Percentiles rank a stretch among this genome's conserved stretches.
These are phyloP conservation scores for Sanghuangporus sanghuang DNA, from an alignment of 1,284 basidiomycete species.

Conservation along the genomic window DNA sequence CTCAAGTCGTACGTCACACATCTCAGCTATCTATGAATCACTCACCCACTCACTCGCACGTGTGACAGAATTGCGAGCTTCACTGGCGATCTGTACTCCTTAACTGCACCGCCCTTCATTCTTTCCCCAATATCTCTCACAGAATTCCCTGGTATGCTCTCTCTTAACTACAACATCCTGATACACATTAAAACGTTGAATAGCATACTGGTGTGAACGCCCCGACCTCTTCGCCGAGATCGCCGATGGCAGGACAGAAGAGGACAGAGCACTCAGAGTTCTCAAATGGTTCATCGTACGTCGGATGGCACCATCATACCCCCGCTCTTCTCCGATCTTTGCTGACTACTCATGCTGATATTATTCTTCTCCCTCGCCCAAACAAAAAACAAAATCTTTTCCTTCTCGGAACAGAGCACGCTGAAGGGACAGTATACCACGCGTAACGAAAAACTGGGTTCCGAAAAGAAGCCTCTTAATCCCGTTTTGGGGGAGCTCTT, in stretches of 20 bases:
- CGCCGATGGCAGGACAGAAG: conserved; percentile 64
- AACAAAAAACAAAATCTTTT: neutral
- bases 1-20: conserved; percentile 64
- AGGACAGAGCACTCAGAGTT: conserved; percentile 71
- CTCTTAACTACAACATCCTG: neutral
- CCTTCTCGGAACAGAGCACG: conserved; percentile 51
- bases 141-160: conserved; percentile 75
- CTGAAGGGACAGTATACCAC: conserved; percentile 95
- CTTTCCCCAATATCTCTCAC: conserved; percentile 81
- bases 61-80: conserved; percentile 65
- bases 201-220: conserved; percentile 91
- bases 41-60: neutral
- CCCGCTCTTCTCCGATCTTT: neutral
- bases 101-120: conserved; percentile 95
- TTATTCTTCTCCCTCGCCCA: neutral
- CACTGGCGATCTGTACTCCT: conserved; percentile 87
- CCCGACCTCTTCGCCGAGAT: conserved; percentile 83
- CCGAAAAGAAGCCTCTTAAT: conserved; percentile 97
- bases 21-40: neutral
- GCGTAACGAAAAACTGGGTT: conserved; percentile 88
- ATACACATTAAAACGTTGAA: neutral
- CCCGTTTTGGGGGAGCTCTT: conserved; percentile 96
- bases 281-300: conserved; percentile 87
- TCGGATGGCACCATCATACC: conserved; percentile 16
- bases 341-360: conserved; percentile 6